Percentiles rank a stretch among this genome's conserved stretches.
phyloP scores from a whole-genome alignment of 306 rosid genomes.

The Begonia loranthoides region DNA sequence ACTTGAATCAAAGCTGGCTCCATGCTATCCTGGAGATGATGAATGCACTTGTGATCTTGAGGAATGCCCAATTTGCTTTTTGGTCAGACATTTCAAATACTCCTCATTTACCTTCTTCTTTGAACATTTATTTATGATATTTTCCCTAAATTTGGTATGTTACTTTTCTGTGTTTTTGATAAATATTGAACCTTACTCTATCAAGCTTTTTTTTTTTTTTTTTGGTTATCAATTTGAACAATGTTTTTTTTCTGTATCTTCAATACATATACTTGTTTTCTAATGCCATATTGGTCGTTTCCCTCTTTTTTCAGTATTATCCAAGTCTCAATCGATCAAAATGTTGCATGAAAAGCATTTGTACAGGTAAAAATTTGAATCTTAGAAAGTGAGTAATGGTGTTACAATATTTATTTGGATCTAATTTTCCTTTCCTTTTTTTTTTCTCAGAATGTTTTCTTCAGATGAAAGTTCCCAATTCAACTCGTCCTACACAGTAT shows the following conservation, averaged over 20 bases:
- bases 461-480: slow-evolving; percentile 99
- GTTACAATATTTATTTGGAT: no score
- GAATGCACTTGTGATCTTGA: slow-evolving; percentile 50
- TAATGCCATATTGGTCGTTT: neutral
- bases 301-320: slow-evolving; percentile 43
- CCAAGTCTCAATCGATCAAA: slow-evolving; percentile 98
- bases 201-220: neutral
- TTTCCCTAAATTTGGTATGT: no score
- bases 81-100: slow-evolving; percentile 37
- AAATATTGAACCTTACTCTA: no score
- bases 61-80: slow-evolving; percentile 98
- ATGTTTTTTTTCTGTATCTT: no score
- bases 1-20: slow-evolving; percentile 92
- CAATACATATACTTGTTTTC: neutral
- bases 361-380: slow-evolving; percentile 57
- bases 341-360: slow-evolving; percentile 96
- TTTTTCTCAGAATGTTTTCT: slow-evolving; percentile 77
- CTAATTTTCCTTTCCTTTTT: no score
- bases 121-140: no score
- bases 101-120: neutral
- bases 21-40: slow-evolving; percentile 94
- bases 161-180: no score
- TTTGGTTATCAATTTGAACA: neutral
- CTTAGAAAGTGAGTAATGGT: no score
- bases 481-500: slow-evolving; percentile 98